These are phyloP conservation scores for Bipolaris zeicola DNA, from an alignment of 2,329 filamentous ascomycete species.

Conservation along the genomic window DNA sequence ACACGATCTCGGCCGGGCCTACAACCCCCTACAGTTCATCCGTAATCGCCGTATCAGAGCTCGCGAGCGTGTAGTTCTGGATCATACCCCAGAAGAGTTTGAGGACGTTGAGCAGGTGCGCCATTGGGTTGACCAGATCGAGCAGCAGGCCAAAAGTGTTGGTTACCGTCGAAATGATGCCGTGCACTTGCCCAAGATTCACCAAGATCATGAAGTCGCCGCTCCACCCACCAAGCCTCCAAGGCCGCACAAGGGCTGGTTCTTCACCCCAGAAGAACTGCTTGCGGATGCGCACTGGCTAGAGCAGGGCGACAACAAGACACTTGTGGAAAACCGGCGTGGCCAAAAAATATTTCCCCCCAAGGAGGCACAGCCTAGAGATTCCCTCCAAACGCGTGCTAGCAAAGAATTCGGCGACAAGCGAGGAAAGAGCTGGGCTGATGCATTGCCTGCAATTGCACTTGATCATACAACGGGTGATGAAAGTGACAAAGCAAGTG, in stretches of 20 bases:
- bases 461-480: conserved; percentile 41
- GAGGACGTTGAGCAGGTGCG: conserved; percentile 72
- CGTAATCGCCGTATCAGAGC: conserved; percentile 86
- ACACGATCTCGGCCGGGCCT: conserved; percentile 67
- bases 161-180: conserved; percentile 47
- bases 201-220: conserved; percentile 33
- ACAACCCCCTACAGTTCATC: conserved; percentile 92
- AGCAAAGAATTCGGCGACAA: conserved; percentile 46
- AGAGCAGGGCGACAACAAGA: conserved; percentile 80
- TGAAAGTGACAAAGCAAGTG: conserved; percentile 45
- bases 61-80: conserved; percentile 74
- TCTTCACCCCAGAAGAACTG: conserved; percentile 80
- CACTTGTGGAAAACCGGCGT: conserved; percentile 77
- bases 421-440: conserved; percentile 41
- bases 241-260: conserved; percentile 83
- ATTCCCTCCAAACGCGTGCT: conserved; percentile 36
- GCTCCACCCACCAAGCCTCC: conserved; percentile 61
- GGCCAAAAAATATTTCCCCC: conserved; percentile 71
- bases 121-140: conserved; percentile 76
- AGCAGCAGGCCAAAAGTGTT: conserved; percentile 51
- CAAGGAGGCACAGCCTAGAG: conserved; percentile 31
- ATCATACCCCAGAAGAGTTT: conserved; percentile 78
- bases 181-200: conserved; percentile 42
- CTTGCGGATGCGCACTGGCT: conserved; percentile 91
- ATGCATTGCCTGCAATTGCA: conserved; percentile 33